These are phyloP conservation scores for Cephaloascus albidus DNA, from an alignment of 805 yeast genomes.

Conservation along the genomic window DNA sequence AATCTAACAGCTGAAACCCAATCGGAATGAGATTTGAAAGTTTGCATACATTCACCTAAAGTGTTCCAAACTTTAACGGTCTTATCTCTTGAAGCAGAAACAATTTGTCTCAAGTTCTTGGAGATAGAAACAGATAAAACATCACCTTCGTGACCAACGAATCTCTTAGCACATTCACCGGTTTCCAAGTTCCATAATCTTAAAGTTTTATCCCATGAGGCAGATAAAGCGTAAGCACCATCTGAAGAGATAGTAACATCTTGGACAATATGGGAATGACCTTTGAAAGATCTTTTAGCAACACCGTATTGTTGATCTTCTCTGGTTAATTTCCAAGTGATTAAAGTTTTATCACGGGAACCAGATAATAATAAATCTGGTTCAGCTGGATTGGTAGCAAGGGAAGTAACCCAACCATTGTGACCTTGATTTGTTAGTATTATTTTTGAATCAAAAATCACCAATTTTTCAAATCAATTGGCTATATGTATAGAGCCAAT, in stretches of 20 bases:
- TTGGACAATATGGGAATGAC: conserved; percentile 98
- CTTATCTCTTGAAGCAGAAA: conserved; percentile 98
- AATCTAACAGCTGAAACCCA: conserved; percentile 98
- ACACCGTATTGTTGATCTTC: conserved; percentile 97
- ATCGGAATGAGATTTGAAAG: conserved; percentile 94
- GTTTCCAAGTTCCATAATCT: conserved; percentile 96
- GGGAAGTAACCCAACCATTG: conserved; percentile 96
- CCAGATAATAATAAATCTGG: conserved; percentile 98
- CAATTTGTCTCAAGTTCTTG: conserved; percentile 93
- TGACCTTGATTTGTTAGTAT: conserved; percentile 34
- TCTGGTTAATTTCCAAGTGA: conserved; percentile 95
- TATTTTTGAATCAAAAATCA: conserved; percentile 1
- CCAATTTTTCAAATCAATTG: too few relatives aligned
- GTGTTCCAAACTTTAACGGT: conserved; percentile 99
- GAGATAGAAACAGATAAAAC: conserved; percentile 96
- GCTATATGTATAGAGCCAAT: too few relatives aligned
- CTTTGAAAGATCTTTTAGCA: conserved; percentile 93
- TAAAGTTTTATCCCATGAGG: conserved; percentile 99
- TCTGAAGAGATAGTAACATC: conserved; percentile 97
- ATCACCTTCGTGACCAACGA: conserved; percentile 97
- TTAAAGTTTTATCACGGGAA: conserved; percentile 97
- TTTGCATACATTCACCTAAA: conserved; percentile 92
- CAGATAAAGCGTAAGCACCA: conserved; percentile 95
- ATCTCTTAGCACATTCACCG: conserved; percentile 91
- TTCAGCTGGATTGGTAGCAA: conserved; percentile 96